phyloP scores from a whole-genome alignment of 768 basidiomycete genomes.

The Naganishia randhawae region DNA sequence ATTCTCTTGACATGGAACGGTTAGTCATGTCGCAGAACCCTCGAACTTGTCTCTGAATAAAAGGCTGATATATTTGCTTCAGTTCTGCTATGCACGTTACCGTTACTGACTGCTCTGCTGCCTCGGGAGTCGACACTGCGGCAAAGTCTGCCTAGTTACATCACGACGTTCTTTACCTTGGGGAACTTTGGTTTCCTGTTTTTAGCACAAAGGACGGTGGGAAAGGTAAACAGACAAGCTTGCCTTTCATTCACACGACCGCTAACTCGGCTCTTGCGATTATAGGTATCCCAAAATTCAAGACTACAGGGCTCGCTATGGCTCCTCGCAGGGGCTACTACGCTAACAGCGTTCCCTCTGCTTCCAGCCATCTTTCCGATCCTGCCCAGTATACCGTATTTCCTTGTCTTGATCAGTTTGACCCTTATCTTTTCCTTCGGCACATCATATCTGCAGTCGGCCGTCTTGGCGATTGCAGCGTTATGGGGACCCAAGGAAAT shows the following conservation, averaged over 20 bases:
- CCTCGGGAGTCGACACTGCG: conserved; percentile 58
- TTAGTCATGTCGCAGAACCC: conserved; percentile 50
- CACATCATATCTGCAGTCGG: conserved; percentile 71
- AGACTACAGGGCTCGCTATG: conserved; percentile 39
- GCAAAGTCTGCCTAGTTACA: conserved; percentile 63
- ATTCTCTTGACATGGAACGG: conserved; percentile 87
- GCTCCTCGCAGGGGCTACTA: conserved; percentile 57
- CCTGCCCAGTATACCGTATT: conserved; percentile 62
- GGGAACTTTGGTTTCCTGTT: conserved; percentile 68
- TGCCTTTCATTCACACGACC: background rate
- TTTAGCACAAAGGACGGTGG: conserved; percentile 57
- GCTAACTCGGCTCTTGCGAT: conserved; percentile 52
- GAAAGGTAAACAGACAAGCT: conserved; percentile 29
- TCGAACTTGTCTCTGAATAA: background rate
- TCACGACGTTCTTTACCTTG: conserved; percentile 62
- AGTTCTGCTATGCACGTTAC: conserved; percentile 82
- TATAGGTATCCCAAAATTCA: conserved; percentile 40
- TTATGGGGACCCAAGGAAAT: conserved; percentile 70
- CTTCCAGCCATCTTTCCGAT: conserved; percentile 62
- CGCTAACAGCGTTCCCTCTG: conserved; percentile 58
- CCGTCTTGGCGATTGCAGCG: conserved; percentile 74
- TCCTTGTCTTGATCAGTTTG: conserved; percentile 63
- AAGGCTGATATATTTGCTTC: background rate
- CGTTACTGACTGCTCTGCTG: conserved; percentile 72
- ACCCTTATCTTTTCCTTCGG: conserved; percentile 61